These are phyloP conservation scores for Microbotryomycetes sp. DNA, from an alignment of 1,284 basidiomycete species.

Conservation along the genomic window DNA sequence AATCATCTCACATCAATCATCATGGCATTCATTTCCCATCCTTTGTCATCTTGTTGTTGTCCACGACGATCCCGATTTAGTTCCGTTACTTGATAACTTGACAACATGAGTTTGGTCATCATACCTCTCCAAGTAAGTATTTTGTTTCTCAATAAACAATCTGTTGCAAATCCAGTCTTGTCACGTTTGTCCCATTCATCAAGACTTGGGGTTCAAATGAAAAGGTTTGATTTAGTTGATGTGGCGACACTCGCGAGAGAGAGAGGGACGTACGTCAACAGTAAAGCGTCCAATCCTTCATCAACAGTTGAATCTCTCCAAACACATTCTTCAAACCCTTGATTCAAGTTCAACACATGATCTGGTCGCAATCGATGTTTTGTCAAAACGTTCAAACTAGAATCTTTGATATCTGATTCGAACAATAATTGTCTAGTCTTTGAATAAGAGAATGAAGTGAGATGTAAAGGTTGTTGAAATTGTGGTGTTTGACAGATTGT, in stretches of 20 bases:
- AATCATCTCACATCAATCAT: conserved; percentile 53
- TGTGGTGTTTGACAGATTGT: conserved; percentile 41
- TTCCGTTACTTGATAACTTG: conserved; percentile 41
- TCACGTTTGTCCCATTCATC: conserved; percentile 52
- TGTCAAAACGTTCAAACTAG: conserved; percentile 46
- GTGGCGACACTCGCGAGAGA: background rate
- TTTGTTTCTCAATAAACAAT: conserved; percentile 39
- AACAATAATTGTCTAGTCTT: conserved; percentile 37
- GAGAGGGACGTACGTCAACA: conserved; percentile 21
- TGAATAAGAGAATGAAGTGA: conserved; percentile 62
- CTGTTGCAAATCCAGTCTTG: conserved; percentile 44
- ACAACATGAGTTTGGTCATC: conserved; percentile 61
- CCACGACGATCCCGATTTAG: conserved; percentile 59
- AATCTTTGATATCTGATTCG: conserved; percentile 44
- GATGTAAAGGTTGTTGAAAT: conserved; percentile 56
- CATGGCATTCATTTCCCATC: conserved; percentile 81
- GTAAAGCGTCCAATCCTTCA: conserved; percentile 36
- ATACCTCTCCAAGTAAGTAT: conserved; percentile 83
- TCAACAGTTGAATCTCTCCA: conserved; percentile 56
- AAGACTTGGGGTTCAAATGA: conserved; percentile 53
- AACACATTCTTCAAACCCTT: conserved; percentile 54
- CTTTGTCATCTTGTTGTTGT: conserved; percentile 61
- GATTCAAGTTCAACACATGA: conserved; percentile 43
- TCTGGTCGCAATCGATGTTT: conserved; percentile 50
- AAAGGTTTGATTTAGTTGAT: conserved; percentile 43